Base-by-base conservation (phyloP, 139 green algal genomes). In the Chlamydomonas asymmetrica region DNA sequence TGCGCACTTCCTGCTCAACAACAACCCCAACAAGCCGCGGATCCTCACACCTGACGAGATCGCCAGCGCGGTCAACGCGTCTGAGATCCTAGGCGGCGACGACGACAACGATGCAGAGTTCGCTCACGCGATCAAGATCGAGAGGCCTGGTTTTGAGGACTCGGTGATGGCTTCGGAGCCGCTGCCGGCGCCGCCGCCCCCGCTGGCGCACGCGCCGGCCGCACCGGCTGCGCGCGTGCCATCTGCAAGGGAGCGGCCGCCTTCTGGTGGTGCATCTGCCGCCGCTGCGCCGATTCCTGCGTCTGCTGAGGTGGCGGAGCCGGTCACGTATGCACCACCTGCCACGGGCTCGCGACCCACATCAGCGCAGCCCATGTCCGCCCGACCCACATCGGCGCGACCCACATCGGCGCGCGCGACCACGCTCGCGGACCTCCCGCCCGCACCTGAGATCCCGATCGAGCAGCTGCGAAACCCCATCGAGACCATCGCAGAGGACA, bases 1-100 rank as follows among this genome's bases (percentile, higher is more conserved):
- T n/a, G 89, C 87, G 9, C 27, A 85, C 27, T 96, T 88, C 86
- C 83, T 96, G 54, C 84, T 92, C 23, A 74, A 89, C 18, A 92
- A 96, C 89, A 96, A 96, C 83, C 92, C 90, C 52, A 94, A 95
- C 83, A 96, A 93, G 74, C 84, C 74, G 20, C 68, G 56, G 41
- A 76, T 83, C 34, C 18, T 85, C 2, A 65, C 75, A 35, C 80
- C 78, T 22, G 79, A 86, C 34, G 71, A 82, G 41, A 80, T 66
- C 73, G 84, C 82, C 54, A 43, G 75, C 20, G 71, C 78, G 18
- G 66, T 87, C n/a, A n/a, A n/a, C n/a, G n/a, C n/a, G n/a, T n/a
- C n/a, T n/a, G n/a, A n/a, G n/a, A n/a, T n/a, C 61, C 52, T 77
- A 43, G 78, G 79, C 71, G 88, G 87, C 23, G 83, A 86, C 7